These are phyloP conservation scores for Aspergillus coremiiformis DNA, from an alignment of 495 filamentous ascomycete species.

Conservation along the genomic window DNA sequence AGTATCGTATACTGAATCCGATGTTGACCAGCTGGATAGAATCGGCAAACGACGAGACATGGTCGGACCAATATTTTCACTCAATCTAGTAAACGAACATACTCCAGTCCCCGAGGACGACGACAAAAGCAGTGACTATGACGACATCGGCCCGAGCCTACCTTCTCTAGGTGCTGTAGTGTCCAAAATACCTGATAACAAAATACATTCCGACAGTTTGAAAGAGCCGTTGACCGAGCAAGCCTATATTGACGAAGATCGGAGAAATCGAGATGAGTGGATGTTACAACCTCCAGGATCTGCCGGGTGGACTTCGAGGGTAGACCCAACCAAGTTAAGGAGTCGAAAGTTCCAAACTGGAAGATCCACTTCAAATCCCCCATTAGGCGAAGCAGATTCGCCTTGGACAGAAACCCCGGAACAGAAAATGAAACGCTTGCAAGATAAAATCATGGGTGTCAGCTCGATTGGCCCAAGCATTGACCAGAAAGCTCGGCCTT, in stretches of 20 bases:
- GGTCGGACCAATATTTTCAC: slow-evolving; percentile 27
- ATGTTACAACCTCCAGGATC: slow-evolving; percentile 80
- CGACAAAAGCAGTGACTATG: slow-evolving; percentile 44
- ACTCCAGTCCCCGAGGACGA: slow-evolving; percentile 16
- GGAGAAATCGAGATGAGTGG: slow-evolving; percentile 74
- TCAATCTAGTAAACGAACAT: not conserved
- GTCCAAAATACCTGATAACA: not conserved
- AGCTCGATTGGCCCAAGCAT: slow-evolving; percentile 6
- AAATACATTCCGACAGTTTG: not conserved
- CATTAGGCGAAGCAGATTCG: slow-evolving; percentile 38
- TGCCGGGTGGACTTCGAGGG: slow-evolving; percentile 53
- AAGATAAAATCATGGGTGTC: slow-evolving; percentile 80
- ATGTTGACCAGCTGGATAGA: not conserved
- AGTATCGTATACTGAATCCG: not conserved
- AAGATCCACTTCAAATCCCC: slow-evolving; percentile 45
- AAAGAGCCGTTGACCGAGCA: slow-evolving; percentile 12
- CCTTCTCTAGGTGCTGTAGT: slow-evolving; percentile 45
- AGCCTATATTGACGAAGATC: slow-evolving; percentile 28
- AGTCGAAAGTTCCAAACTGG: slow-evolving; percentile 80
- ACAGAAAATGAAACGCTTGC: slow-evolving; percentile 71
- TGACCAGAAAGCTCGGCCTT: not conserved
- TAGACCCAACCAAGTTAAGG: slow-evolving; percentile 78
- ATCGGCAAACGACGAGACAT: slow-evolving; percentile 24
- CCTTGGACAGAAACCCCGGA: slow-evolving; percentile 92
- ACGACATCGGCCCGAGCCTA: slow-evolving; percentile 76